Percentiles rank a stretch among this genome's conserved stretches.
phyloP scores from a whole-genome alignment of 177 flowering plant species.

The Tripterygium wilfordii region DNA sequence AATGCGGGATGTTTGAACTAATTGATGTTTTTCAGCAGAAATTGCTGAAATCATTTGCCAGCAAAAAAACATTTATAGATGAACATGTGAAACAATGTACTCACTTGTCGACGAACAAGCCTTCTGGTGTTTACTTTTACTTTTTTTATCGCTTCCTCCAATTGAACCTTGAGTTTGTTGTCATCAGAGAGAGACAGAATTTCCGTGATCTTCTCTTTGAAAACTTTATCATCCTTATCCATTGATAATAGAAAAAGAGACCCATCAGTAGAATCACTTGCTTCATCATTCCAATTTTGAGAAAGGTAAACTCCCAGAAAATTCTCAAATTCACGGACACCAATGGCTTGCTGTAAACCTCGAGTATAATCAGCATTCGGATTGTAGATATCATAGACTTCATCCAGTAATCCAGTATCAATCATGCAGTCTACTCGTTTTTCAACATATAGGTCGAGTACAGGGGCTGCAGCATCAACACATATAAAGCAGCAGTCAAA shows the following conservation, averaged over 20 bases:
- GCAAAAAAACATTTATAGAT: not conserved
- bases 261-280: constrained; percentile 5
- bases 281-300: constrained; percentile 8
- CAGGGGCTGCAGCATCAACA: constrained; percentile 74
- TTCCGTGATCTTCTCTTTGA: constrained; percentile 24
- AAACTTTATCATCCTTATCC: constrained; percentile 3
- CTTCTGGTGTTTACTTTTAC: constrained; percentile 76
- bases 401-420: constrained; percentile 69
- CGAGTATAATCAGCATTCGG: constrained; percentile 69
- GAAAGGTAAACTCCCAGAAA: constrained; percentile 37
- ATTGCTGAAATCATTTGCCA: not conserved
- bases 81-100: constrained; percentile 5
- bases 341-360: constrained; percentile 87
- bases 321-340: constrained; percentile 84
- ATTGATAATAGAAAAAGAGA: constrained; percentile 1
- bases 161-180: constrained; percentile 22
- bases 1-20: too few relatives aligned
- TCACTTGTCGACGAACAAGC: constrained; percentile 93
- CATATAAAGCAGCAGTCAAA: constrained; percentile 85
- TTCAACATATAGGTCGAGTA: constrained; percentile 64
- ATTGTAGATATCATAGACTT: constrained; percentile 66
- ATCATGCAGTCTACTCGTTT: constrained; percentile 83
- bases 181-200: constrained; percentile 24
- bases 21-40: not conserved
- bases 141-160: constrained; percentile 63